Conservation (phyloP, 305 asterid genomes). For the Lippia alba region DNA sequence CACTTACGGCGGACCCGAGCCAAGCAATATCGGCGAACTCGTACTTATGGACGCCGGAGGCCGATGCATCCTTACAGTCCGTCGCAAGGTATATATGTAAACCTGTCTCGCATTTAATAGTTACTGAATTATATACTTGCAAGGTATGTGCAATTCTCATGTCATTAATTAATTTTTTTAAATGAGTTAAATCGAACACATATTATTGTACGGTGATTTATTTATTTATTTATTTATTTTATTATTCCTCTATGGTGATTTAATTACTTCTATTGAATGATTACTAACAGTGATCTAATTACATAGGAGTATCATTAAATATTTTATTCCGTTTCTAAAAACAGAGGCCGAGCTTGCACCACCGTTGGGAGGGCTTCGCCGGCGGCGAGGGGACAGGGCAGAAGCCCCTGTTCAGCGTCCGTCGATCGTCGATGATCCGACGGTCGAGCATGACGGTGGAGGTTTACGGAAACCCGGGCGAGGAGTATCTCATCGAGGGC, state of each 20-base stretch:
- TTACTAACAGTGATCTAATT: too few relatives aligned
- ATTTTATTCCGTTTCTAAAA: neutral
- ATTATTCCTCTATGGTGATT: too few relatives aligned
- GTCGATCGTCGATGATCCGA: conserved; percentile 68
- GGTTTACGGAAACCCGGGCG: conserved; percentile 46
- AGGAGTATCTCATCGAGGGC: conserved; percentile 74
- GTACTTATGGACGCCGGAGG: conserved; percentile 78
- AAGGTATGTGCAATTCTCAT: too few relatives aligned
- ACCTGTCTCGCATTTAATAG: too few relatives aligned
- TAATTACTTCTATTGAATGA: too few relatives aligned
- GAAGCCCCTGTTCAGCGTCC: conserved; percentile 64
- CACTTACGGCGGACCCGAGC: conserved; percentile 60
- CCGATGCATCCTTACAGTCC: conserved; percentile 76
- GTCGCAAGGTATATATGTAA: conserved; percentile 57
- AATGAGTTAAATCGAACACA: too few relatives aligned
- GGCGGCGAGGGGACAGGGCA: conserved; percentile 68
- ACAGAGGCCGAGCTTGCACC: conserved; percentile 78
- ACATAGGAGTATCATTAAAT: too few relatives aligned
- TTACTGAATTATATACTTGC: too few relatives aligned
- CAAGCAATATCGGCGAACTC: conserved; percentile 47
- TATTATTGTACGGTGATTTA: neutral
- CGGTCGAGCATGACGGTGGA: conserved; percentile 65
- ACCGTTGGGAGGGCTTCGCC: conserved; percentile 74
- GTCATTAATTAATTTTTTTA: neutral
- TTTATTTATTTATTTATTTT: neutral